These are phyloP conservation scores for Leishmania braziliensis DNA, from an alignment of 208 protist genomes.

Conservation along the genomic window DNA sequence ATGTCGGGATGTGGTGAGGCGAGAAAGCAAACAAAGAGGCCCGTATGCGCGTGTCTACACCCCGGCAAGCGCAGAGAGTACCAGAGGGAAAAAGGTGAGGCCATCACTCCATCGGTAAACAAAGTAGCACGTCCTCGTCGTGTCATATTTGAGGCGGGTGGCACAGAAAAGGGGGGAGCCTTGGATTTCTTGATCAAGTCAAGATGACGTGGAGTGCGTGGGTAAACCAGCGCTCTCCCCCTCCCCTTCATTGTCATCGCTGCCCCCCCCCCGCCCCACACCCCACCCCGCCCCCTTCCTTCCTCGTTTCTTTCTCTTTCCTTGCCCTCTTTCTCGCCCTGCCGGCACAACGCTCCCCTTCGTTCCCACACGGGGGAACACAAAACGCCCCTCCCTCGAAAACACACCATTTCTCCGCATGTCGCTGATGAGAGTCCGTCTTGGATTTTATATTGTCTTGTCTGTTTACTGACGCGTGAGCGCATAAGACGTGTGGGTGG, in stretches of 20 bases:
- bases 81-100: background rate
- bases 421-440: background rate
- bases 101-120: background rate
- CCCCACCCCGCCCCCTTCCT: no score
- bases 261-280: background rate
- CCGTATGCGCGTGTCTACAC: background rate
- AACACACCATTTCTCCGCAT: background rate
- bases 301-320: background rate
- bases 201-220: background rate
- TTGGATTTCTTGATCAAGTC: background rate
- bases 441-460: background rate
- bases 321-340: background rate
- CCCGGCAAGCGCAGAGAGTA: background rate
- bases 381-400: background rate
- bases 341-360: background rate
- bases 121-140: background rate
- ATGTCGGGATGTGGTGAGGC: background rate
- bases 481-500: background rate
- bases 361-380: background rate
- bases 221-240: background rate
- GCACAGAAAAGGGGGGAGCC: background rate
- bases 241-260: background rate
- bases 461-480: background rate
- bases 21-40: background rate
- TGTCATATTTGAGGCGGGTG: background rate